Evolutionary conservation across 805 yeast genomes (phyloP).

Genomic region (Candida taoyuanica): DNA sequence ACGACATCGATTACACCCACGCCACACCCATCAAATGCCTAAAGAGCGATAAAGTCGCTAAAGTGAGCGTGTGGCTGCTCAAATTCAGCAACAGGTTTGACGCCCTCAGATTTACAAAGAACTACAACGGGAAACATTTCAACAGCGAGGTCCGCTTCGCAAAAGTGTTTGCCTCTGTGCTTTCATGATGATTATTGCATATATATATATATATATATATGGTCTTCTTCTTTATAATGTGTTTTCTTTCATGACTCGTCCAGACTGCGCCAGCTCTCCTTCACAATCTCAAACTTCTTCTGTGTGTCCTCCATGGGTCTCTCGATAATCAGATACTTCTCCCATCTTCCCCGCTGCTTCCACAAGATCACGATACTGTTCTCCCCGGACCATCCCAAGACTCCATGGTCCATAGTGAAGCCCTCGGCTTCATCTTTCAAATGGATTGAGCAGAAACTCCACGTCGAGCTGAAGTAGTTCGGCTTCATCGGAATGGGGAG

Average conservation of each 20-base stretch:
- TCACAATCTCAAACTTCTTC: conserved; percentile 50
- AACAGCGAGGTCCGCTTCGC: conserved; percentile 28
- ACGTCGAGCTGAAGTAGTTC: conserved; percentile 72
- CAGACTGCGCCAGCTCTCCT: conserved; percentile 69
- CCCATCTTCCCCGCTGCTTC: conserved; percentile 76
- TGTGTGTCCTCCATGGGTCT: conserved; percentile 30
- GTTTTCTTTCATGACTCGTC: conserved; percentile 7
- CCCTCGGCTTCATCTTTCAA: conserved; percentile 30
- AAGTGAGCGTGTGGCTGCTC: conserved; percentile 30
- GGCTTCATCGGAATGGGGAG: conserved; percentile 58
- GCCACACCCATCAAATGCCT: conserved; percentile 12
- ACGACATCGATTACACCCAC: conserved; percentile 34
- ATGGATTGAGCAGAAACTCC: conserved; percentile 82
- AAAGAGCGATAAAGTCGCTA: conserved; percentile 10
- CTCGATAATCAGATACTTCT: conserved; percentile 70
- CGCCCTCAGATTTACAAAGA: conserved; percentile 47
- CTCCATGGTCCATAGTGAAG: conserved; percentile 36
- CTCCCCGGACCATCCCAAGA: conserved; percentile 68
- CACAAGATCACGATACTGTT: conserved; percentile 72
- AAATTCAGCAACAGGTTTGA: conserved; percentile 41
- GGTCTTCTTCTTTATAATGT: no score
- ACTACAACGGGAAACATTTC: conserved; percentile 44
- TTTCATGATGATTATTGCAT: conserved; percentile 6
- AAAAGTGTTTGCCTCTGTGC: conserved; percentile 25
- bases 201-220: not conserved